phyloP scores from a whole-genome alignment of 2,329 filamentous ascomycete species.

The Colletotrichum limetticola region DNA sequence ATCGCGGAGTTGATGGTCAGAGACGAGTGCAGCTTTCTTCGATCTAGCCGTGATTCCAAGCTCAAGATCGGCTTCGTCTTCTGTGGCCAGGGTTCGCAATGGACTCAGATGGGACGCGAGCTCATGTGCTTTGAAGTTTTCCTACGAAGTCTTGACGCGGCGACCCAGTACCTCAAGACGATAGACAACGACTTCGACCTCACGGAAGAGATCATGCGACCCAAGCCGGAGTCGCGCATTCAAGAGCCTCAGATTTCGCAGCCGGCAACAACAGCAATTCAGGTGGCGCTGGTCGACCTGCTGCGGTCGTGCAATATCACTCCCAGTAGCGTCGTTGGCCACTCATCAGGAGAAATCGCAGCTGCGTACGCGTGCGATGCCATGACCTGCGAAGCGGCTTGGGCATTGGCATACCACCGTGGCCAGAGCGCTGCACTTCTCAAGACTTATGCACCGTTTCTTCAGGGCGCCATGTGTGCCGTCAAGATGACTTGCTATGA shows the following conservation, averaged over 20 bases:
- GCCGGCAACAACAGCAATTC: constrained; percentile 53
- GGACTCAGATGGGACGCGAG: constrained; percentile 54
- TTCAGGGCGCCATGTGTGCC: constrained; percentile 55
- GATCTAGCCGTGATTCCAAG: constrained; percentile 40
- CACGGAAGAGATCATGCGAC: constrained; percentile 48
- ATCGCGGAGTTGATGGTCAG: constrained; percentile 39
- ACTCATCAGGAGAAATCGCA: constrained; percentile 60
- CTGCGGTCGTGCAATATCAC: constrained; percentile 45
- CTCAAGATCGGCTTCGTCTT: constrained; percentile 54
- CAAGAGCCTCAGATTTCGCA: constrained; percentile 50
- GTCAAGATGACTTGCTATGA: constrained; percentile 47
- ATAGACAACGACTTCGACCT: constrained; percentile 48
- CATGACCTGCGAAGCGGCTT: constrained; percentile 50
- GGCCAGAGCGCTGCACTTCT: constrained; percentile 49
- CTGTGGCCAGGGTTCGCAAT: constrained; percentile 56
- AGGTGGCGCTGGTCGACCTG: constrained; percentile 55
- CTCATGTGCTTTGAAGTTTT: constrained; percentile 55
- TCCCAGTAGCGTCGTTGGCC: constrained; percentile 51
- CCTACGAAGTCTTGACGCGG: constrained; percentile 49
- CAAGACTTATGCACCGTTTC: constrained; percentile 38
- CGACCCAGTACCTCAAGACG: constrained; percentile 43
- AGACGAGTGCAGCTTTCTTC: constrained; percentile 37
- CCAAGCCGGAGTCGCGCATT: constrained; percentile 41
- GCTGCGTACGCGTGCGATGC: constrained; percentile 53
- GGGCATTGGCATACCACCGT: constrained; percentile 54